Conservation (phyloP, 1,284 basidiomycete genomes). For the Irpex lacteus region DNA sequence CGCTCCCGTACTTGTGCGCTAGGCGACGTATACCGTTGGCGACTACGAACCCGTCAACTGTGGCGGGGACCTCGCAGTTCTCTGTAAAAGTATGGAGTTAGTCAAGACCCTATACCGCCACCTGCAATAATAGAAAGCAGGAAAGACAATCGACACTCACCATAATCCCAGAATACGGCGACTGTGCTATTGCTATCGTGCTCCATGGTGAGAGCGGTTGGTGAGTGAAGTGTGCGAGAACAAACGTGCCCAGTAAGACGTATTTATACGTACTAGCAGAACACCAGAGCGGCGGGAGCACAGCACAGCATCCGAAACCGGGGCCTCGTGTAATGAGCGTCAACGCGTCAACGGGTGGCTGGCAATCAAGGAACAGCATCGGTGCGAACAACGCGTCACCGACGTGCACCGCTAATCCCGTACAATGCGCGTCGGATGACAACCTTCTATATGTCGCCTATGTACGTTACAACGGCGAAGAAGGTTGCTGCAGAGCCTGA, state of each 20-base stretch:
- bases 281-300: neutral
- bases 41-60: slow-evolving; percentile 38
- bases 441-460: neutral
- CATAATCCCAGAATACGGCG: slow-evolving; percentile 62
- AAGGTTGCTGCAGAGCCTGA: neutral
- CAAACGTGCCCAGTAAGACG: neutral
- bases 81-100: slow-evolving; percentile 33
- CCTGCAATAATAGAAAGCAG: neutral
- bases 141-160: neutral
- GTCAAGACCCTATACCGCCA: neutral
- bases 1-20: slow-evolving; percentile 25
- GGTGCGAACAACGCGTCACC: neutral
- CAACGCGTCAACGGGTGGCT: neutral
- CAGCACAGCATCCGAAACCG: neutral
- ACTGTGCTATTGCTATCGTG: slow-evolving; percentile 24
- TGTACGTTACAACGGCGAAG: neutral
- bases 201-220: neutral
- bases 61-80: slow-evolving; percentile 49
- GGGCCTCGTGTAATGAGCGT: neutral
- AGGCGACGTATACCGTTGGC: slow-evolving; percentile 25
- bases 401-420: neutral
- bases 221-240: neutral
- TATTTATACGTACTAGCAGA: neutral
- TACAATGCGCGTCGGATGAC: neutral
- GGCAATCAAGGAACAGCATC: neutral